Conservation (phyloP, 495 filamentous ascomycete species). For the Aspergillus kassunensis region DNA sequence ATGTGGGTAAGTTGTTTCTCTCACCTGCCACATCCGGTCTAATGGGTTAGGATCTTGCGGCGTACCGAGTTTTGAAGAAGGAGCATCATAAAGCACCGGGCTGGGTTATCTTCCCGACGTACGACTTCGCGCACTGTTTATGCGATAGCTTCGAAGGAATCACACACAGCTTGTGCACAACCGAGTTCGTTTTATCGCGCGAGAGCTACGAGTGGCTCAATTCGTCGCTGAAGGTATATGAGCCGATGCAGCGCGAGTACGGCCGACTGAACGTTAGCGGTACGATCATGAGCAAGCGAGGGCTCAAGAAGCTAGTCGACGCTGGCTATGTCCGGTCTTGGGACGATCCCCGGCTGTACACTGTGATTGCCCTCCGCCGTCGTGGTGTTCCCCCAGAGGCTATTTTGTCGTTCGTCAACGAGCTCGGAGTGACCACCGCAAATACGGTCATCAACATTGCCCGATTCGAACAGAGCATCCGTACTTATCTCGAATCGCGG, state of each 20-base stretch:
- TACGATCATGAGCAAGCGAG: constrained; percentile 79
- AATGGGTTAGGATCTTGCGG: constrained; percentile 49
- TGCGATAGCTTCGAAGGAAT: constrained; percentile 86
- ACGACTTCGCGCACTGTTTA: constrained; percentile 82
- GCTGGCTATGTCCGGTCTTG: constrained; percentile 71
- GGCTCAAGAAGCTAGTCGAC: constrained; percentile 72
- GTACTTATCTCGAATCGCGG: constrained; percentile 74
- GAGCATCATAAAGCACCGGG: constrained; percentile 64
- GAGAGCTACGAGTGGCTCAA: constrained; percentile 88
- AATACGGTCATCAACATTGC: constrained; percentile 66
- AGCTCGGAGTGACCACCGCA: constrained; percentile 80
- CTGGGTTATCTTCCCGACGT: constrained; percentile 86
- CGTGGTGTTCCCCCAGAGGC: constrained; percentile 83
- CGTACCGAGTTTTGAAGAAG: constrained; percentile 68
- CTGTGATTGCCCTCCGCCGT: constrained; percentile 76
- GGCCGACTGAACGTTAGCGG: constrained; percentile 72
- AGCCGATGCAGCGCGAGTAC: constrained; percentile 82
- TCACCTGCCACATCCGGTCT: background rate
- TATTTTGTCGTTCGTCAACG: constrained; percentile 81
- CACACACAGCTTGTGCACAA: constrained; percentile 85
- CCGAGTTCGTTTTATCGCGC: constrained; percentile 72
- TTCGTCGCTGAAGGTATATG: constrained; percentile 66
- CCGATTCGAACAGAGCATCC: constrained; percentile 74
- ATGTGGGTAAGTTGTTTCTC: constrained; percentile 41
- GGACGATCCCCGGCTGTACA: constrained; percentile 89